A percentile compares a stretch with the other conserved stretches of the same genome.
phyloP scores from a whole-genome alignment of 2,329 filamentous ascomycete genomes.

The Claviceps arundinis region DNA sequence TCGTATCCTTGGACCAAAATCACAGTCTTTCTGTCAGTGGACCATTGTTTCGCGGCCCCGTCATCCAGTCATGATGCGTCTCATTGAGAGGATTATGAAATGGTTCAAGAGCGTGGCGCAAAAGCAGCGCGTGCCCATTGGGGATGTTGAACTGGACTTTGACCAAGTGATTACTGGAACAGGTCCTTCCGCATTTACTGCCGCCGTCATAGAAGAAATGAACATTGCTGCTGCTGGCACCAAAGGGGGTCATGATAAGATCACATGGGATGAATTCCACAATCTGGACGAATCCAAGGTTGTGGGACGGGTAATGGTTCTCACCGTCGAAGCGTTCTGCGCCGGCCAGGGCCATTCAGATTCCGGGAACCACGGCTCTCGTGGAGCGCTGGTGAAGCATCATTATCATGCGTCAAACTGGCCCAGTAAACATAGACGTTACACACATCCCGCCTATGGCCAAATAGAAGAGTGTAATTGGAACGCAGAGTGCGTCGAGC shows the following conservation, averaged over 20 bases:
- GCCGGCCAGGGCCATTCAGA: slow-evolving; percentile 62
- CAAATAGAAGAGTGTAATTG: slow-evolving; percentile 62
- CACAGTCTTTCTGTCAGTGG: slow-evolving; percentile 61
- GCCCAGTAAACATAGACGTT: slow-evolving; percentile 53
- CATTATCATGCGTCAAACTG: slow-evolving; percentile 64
- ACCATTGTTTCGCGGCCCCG: slow-evolving; percentile 58
- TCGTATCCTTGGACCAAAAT: slow-evolving; percentile 54
- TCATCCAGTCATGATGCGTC: slow-evolving; percentile 52
- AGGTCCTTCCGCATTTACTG: slow-evolving; percentile 56
- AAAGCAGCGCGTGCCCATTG: slow-evolving; percentile 44
- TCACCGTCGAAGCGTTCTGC: slow-evolving; percentile 59
- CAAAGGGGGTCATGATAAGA: slow-evolving; percentile 16
- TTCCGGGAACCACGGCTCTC: slow-evolving; percentile 54
- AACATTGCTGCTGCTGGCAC: slow-evolving; percentile 17
- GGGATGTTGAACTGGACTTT: slow-evolving; percentile 53
- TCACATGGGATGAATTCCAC: slow-evolving; percentile 54
- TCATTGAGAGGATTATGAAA: slow-evolving; percentile 54
- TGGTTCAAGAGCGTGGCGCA: slow-evolving; percentile 50
- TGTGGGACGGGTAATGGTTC: slow-evolving; percentile 49
- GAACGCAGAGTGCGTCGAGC: slow-evolving; percentile 47
- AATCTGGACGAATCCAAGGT: slow-evolving; percentile 52
- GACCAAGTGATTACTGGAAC: slow-evolving; percentile 63
- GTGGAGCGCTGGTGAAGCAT: slow-evolving; percentile 56
- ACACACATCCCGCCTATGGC: slow-evolving; percentile 54
- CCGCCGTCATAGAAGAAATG: slow-evolving; percentile 52